phyloP scores from a whole-genome alignment of 1,284 basidiomycete species.

The Fomitopsis schrenkii region DNA sequence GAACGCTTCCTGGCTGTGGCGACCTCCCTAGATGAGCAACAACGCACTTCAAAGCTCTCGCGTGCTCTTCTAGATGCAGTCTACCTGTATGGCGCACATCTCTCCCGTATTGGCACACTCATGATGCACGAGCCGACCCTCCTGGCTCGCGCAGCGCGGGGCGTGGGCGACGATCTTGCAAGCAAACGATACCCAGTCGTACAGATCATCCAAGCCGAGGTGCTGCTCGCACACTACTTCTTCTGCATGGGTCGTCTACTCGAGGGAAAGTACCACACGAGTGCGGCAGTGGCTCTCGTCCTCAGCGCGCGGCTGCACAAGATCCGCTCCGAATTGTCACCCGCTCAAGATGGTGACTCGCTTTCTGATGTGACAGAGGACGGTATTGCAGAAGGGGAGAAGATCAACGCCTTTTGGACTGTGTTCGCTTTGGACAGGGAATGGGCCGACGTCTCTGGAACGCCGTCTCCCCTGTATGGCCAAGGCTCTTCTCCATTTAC shows the following conservation, averaged over 20 bases:
- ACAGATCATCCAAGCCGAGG: slow-evolving; percentile 41
- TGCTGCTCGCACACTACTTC: slow-evolving; percentile 43
- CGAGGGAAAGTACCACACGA: slow-evolving; percentile 41
- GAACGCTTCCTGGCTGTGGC: slow-evolving; percentile 27
- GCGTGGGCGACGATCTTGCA: slow-evolving; percentile 20
- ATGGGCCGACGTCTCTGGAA: slow-evolving; percentile 34
- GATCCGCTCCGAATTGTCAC: slow-evolving; percentile 18
- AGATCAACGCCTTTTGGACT: slow-evolving; percentile 45
- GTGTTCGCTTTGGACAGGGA: slow-evolving; percentile 38
- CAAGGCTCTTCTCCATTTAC: slow-evolving; percentile 24
- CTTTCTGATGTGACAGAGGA: slow-evolving; percentile 31
- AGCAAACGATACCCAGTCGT: slow-evolving; percentile 32
- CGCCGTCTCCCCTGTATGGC: slow-evolving; percentile 28
- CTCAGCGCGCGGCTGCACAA: slow-evolving; percentile 34
- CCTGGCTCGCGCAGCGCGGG: slow-evolving; percentile 23
- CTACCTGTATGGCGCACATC: slow-evolving; percentile 22
- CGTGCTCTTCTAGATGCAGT: slow-evolving; percentile 18
- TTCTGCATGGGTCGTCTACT: slow-evolving; percentile 34
- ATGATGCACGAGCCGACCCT: slow-evolving; percentile 20
- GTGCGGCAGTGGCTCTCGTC: slow-evolving; percentile 37
- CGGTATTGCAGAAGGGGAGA: slow-evolving; percentile 38
- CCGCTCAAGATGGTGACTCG: background rate
- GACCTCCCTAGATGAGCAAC: slow-evolving; percentile 12
- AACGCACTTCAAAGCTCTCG: slow-evolving; percentile 17
- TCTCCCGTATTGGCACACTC: slow-evolving; percentile 17